These are phyloP conservation scores for Hirsutella minnesotensis DNA, from an alignment of 2,329 filamentous ascomycete species.

Conservation along the genomic window DNA sequence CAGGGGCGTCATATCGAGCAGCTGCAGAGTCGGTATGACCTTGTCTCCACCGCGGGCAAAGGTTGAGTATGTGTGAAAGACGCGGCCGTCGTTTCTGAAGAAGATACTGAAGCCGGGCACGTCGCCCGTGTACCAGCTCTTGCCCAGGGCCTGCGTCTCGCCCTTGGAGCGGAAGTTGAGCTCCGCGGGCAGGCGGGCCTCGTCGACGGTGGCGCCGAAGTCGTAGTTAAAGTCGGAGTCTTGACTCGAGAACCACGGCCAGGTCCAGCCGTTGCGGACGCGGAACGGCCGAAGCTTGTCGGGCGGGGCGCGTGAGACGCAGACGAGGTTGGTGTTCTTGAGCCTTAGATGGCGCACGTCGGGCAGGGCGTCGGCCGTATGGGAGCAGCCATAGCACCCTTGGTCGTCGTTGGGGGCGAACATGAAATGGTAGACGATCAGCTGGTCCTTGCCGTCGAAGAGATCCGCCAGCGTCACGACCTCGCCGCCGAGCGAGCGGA, in stretches of 20 bases:
- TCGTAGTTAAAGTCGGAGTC: conserved; percentile 27
- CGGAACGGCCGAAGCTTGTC: conserved; percentile 23
- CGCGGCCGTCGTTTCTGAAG: conserved; percentile 14
- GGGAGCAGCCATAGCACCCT: conserved; percentile 26
- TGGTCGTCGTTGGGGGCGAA: conserved; percentile 20
- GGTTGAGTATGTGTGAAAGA: conserved; percentile 26
- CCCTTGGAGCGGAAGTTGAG: conserved; percentile 15
- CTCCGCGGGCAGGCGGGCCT: conserved; percentile 11
- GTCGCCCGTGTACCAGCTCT: conserved; percentile 17
- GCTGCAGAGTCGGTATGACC: conserved; percentile 15
- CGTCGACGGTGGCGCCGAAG: conserved; percentile 23
- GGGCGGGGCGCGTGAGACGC: conserved; percentile 25
- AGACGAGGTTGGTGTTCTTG: conserved; percentile 24
- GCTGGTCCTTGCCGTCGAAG: conserved; percentile 20
- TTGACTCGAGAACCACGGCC: conserved; percentile 26
- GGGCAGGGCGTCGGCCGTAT: conserved; percentile 26
- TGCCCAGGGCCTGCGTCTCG: conserved; percentile 15
- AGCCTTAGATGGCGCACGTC: conserved; percentile 22
- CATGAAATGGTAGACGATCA: conserved; percentile 36
- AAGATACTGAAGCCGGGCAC: conserved; percentile 26
- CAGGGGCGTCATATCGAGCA: conserved; percentile 22
- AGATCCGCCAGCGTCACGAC: conserved; percentile 15
- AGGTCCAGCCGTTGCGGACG: conserved; percentile 25
- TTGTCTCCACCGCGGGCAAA: conserved; percentile 20
- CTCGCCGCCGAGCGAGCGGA: conserved; percentile 17